Evolutionary conservation across 1,284 basidiomycete genomes (phyloP).

Genomic region (Boletus smithii): DNA sequence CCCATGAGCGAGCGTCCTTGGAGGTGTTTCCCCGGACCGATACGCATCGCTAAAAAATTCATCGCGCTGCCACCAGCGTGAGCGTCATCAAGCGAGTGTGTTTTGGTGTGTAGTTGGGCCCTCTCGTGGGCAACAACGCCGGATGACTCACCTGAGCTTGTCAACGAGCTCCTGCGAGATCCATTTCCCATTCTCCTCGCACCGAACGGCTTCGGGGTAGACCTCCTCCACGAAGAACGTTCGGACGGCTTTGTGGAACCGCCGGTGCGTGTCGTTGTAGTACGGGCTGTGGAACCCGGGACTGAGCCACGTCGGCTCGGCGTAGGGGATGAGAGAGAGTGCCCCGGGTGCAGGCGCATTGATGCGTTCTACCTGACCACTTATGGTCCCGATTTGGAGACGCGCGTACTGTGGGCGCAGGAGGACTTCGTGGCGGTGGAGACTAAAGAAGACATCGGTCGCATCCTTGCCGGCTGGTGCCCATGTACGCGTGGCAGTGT

Average conservation of each 20-base stretch:
- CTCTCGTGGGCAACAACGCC: too few species aligned
- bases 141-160: slow-evolving; percentile 55
- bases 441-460: slow-evolving; percentile 86
- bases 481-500: neutral
- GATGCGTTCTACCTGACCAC: slow-evolving; percentile 65
- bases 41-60: slow-evolving; percentile 89
- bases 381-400: slow-evolving; percentile 76
- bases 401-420: slow-evolving; percentile 77
- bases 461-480: slow-evolving; percentile 71
- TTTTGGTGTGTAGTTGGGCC: too few species aligned
- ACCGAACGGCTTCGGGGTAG: slow-evolving; percentile 58
- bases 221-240: slow-evolving; percentile 65
- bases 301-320: slow-evolving; percentile 86
- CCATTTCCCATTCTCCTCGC: slow-evolving; percentile 79
- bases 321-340: slow-evolving; percentile 80
- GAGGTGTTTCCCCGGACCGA: slow-evolving; percentile 89
- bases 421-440: slow-evolving; percentile 87
- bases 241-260: slow-evolving; percentile 64
- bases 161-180: slow-evolving; percentile 74
- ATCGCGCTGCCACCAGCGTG: slow-evolving; percentile 43
- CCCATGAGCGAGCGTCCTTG: slow-evolving; percentile 81
- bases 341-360: slow-evolving; percentile 61
- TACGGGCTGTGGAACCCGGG: slow-evolving; percentile 81
- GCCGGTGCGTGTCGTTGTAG: slow-evolving; percentile 70
- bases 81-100: neutral